Evolutionary conservation across 2,329 filamentous ascomycete species (phyloP), one percentile per base, ranked within the genome.

Genomic region (Colletotrichum cuscutae): DNA sequence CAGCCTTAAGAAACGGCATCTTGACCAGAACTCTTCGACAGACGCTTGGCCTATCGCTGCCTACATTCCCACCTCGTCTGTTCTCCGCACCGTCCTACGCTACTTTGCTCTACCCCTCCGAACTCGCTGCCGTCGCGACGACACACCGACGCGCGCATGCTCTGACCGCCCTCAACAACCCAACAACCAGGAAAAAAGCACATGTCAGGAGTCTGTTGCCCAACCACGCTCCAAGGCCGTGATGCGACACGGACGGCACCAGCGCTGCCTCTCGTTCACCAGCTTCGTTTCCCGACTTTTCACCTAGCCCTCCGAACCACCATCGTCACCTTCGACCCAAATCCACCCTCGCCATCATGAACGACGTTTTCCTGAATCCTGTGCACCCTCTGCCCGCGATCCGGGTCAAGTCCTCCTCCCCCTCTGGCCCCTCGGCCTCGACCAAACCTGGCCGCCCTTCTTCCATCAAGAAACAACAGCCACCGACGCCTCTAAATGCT

Each of bases 351-450:
- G 49, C 58, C 46, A 74, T 24, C 57, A 75, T 75, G 74, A 74
- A 71, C 57, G 72, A 74, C 72, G 74, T 75, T 19, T 62, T 75
- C 42, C 65, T 75, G 42, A 74, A 74, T 42, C 53, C 68, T 30
- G 74, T 72, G 26, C 74, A 75, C 32, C 46, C 70, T n/a, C 54
- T 62, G 5, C 65, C 71, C 11, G 62, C 52, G 19, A 63, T 71
- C n/a, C 61, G 73, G 22, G 56, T 62, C 42, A 73, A 74, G 49
- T 46, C 73, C 46, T 56, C 60, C 5, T 53, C 60, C 5, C 24
- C 71, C 11, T 24, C 24, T 7, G 58, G 35, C 11, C 70, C 65
- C 59, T 13, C 60, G 12, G 32, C 46, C n/a, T 70, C 72, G 32
- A 56, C 70, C 54, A 73, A 73, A 37, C 37, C 67, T 22, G 46